Evolutionary conservation across 495 filamentous ascomycete genomes (phyloP), one percentile per base, ranked within the genome.

Genomic region (Oleoguttula mirabilis): DNA sequence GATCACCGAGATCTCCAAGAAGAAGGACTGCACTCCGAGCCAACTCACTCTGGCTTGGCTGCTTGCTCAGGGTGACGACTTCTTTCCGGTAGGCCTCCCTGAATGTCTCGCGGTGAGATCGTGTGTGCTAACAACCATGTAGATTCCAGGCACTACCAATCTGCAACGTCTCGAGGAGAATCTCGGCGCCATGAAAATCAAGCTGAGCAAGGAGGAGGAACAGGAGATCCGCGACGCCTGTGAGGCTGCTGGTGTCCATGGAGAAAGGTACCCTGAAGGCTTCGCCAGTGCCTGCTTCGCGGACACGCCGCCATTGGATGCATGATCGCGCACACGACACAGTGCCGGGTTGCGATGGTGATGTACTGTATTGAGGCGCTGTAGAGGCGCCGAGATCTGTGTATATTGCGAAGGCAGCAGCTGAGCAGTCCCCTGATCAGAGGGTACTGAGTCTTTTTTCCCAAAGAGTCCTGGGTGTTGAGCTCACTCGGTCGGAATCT

Each of bases 41-140:
- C 73, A 77, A 52, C 45, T 77, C 38, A 62, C 66, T 0, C 52
- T 79, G 20, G 72, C 74, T 0, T 79, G 75, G 75, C 45, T 74
- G 30, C 39, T 75, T 48, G 64, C 65, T 6, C 74, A 78, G 55
- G 74, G 73, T 4, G 62, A 66, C 2, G 69, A 75, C 36, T 62
- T 76, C 48, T 57, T 74, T 31, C 49, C 55, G 10, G 32, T 35
- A 19, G 16, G 32, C 16, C 16, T 35, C 8, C 7, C 32, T 14
- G 19, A 15, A 19, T 7, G 8, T 21, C 32, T 15, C 7, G 7
- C 8, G 16, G 6, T 35, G 19, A 24, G 14, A n/a, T 12, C 3
- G 33, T 17, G 20, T 10, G 20, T 5, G 19, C 36, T 39, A n/a
- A 68, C 8, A 4, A 15, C 10, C 12, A 10, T 14, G 7, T 10